These are phyloP conservation scores for Blastocladiella britannica DNA, from an alignment of 192 early-diverging fungal species.

Conservation along the genomic window DNA sequence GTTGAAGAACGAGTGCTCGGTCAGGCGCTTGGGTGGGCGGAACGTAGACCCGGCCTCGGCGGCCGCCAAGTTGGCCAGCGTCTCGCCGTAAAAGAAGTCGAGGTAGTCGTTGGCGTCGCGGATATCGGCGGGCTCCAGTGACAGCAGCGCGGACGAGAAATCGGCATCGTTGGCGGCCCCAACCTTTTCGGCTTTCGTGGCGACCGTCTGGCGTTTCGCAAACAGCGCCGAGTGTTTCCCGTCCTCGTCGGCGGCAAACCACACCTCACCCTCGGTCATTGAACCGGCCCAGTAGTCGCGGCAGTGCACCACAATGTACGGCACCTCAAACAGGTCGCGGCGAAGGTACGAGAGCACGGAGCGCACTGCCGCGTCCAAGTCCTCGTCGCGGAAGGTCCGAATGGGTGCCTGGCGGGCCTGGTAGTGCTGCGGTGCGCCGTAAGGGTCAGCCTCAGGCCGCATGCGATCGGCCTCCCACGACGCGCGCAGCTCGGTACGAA, in stretches of 20 bases:
- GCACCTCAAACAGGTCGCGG: conserved; percentile 70
- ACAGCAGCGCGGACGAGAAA: too few relatives aligned
- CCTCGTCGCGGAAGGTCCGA: too few relatives aligned
- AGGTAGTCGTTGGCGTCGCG: conserved; percentile 40
- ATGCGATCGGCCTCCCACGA: background rate
- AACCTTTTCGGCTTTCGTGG: background rate
- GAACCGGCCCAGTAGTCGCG: conserved; percentile 55
- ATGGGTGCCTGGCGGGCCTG: too few relatives aligned
- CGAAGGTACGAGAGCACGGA: conserved; percentile 48
- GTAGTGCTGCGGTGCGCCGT: too few relatives aligned
- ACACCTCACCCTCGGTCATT: conserved; percentile 3
- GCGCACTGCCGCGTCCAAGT: too few relatives aligned
- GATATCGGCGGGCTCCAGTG: conserved; percentile 22
- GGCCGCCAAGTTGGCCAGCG: conserved; percentile 10
- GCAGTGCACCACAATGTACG: conserved; percentile 67
- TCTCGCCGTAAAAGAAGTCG: conserved; percentile 26
- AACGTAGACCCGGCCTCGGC: too few relatives aligned
- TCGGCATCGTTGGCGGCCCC: too few relatives aligned
- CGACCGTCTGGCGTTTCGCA: background rate
- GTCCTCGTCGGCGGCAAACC: conserved; percentile 4
- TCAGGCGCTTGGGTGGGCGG: too few relatives aligned
- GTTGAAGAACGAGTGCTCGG: too few relatives aligned
- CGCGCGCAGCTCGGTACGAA: background rate
- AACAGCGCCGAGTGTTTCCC: conserved; percentile 1
- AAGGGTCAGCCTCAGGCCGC: too few relatives aligned